Base-by-base conservation (phyloP, 169 alveolate genomes). In the Cryptosporidium viatorum region DNA sequence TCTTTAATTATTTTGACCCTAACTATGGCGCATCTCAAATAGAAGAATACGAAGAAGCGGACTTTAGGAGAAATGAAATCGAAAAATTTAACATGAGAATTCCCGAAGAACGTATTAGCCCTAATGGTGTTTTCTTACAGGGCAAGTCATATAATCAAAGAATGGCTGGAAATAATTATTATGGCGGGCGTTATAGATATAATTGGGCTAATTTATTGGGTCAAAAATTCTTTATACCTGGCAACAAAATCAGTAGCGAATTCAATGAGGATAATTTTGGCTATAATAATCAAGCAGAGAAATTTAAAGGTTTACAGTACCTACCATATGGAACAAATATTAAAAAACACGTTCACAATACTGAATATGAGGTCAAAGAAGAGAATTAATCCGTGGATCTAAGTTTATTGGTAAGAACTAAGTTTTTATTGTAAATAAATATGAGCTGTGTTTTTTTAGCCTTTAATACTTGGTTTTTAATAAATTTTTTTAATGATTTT, bases 1-100 rank as follows among this genome's bases (percentile, higher is more conserved):
- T 80, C 48, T 58, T 60, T 31, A 80, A 59, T 58, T 39, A 62
- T 16, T 80, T 18, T 65, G 89, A 80, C 6, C 80, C 73, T 5
- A 65, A 80, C 51, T 80, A 80, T 80, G 89, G 89, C 9, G 73
- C 74, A 43, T 80, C 89, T 18, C 89, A 65, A 21, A 16, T 60
- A 37, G 89, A 80, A 9, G 89, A 80, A 14, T 80, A 80, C 48
- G 75, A 80, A 23, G 75, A 60, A 9, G 41, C 48, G 23, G 10
- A 39, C 29, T 60, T 60, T 18, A 67, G 75, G 26, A 23, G 29
- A 2, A 45, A 43, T 21, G 67, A 12, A 0, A 39, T 60, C 1
- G 84, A 70, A 45, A 23, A 26, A 16, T 5, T 2, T 8, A 70
- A 16, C 2, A 6, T 29, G 29, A 45, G 41, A 33, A 39, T 12